Conservation (phyloP, 2,329 filamentous ascomycete species). For the Monilinia fructicola region DNA sequence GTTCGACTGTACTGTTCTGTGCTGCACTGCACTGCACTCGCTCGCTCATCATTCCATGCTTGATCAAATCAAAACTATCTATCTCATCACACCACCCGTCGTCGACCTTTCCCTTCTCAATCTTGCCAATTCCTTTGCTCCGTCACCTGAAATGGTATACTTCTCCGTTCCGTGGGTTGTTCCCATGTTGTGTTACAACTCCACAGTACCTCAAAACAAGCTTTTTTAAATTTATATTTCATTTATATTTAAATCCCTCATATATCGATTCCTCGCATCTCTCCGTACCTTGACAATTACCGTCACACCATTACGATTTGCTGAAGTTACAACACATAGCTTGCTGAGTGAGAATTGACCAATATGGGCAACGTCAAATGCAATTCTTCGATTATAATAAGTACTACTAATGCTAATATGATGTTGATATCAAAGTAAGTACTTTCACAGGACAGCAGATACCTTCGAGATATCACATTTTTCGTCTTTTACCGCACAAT, state of each 20-base stretch:
- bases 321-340: background rate
- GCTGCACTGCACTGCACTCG: no score
- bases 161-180: background rate
- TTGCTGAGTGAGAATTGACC: slow-evolving; percentile 8
- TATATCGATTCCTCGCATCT: slow-evolving; percentile 7
- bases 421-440: slow-evolving; percentile 5
- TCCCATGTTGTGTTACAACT: background rate
- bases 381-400: background rate
- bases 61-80: background rate
- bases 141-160: background rate
- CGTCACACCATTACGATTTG: background rate
- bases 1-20: no score
- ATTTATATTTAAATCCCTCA: slow-evolving; percentile 16
- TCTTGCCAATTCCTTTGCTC: background rate
- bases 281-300: slow-evolving; percentile 3
- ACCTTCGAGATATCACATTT: background rate
- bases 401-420: background rate
- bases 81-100: slow-evolving; percentile 11
- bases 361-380: background rate
- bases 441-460: background rate
- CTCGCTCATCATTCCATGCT: no score
- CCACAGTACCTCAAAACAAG: slow-evolving; percentile 10
- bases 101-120: background rate
- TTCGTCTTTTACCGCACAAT: background rate
- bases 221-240: slow-evolving; percentile 13